Evolutionary conservation across 805 yeast genomes (phyloP).

Genomic region (Candida krabiensis): DNA sequence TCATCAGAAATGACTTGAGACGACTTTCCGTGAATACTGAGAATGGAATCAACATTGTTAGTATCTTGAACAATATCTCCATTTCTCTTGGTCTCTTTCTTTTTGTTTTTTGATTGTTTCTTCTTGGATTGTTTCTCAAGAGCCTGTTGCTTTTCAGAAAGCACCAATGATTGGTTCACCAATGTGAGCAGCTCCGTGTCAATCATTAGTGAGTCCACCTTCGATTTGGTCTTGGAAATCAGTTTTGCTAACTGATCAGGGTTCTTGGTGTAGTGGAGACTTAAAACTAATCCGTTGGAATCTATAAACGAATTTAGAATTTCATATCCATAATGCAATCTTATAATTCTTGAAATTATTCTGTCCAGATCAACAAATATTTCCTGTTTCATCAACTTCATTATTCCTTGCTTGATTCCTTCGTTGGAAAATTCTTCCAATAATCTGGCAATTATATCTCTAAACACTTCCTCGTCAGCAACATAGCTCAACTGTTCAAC

Average conservation of each 20-base stretch:
- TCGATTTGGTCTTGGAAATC: slow-evolving; percentile 43
- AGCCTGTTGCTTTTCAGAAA: slow-evolving; percentile 18
- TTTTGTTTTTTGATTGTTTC: slow-evolving; percentile 18
- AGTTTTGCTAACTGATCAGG: slow-evolving; percentile 45
- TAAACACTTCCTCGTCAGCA: slow-evolving; percentile 62
- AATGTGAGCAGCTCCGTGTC: slow-evolving; percentile 46
- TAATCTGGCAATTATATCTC: slow-evolving; percentile 66
- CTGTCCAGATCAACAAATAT: slow-evolving; percentile 37
- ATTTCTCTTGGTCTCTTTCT: slow-evolving; percentile 32
- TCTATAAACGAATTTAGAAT: slow-evolving; percentile 67
- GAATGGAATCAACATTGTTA: slow-evolving; percentile 24
- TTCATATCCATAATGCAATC: slow-evolving; percentile 54
- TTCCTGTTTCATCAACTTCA: slow-evolving; percentile 35
- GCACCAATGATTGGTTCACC: slow-evolving; percentile 42
- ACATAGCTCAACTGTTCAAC: slow-evolving; percentile 56
- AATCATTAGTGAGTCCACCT: slow-evolving; percentile 35
- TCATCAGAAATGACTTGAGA: slow-evolving; percentile 28
- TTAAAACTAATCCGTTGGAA: slow-evolving; percentile 65
- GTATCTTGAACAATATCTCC: slow-evolving; percentile 26
- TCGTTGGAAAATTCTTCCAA: slow-evolving; percentile 62
- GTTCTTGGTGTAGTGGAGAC: slow-evolving; percentile 56
- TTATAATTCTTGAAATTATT: slow-evolving; percentile 46
- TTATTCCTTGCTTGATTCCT: slow-evolving; percentile 52
- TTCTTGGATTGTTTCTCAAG: slow-evolving; percentile 15
- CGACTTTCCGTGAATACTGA: slow-evolving; percentile 23